These are phyloP conservation scores for Neurospora sp. DNA, from an alignment of 495 filamentous ascomycete genomes.

Conservation along the genomic window DNA sequence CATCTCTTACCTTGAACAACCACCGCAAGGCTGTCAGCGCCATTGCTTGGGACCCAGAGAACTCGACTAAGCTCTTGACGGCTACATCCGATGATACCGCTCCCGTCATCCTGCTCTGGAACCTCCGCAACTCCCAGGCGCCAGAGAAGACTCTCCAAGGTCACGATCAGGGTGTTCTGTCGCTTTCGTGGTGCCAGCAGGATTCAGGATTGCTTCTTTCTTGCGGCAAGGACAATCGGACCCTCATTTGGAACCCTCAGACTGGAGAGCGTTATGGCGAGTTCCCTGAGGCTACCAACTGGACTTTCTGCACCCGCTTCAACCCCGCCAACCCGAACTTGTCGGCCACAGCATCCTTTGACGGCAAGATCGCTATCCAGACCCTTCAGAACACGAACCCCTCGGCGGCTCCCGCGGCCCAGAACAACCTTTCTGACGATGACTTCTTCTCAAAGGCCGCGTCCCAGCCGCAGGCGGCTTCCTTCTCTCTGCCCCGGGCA, in stretches of 20 bases:
- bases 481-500: conserved; percentile 75
- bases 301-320: conserved; percentile 94
- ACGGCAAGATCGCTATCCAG: conserved; percentile 87
- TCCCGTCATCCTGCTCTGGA: conserved; percentile 85
- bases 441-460: conserved; percentile 96
- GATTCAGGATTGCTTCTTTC: conserved; percentile 87
- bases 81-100: conserved; percentile 86
- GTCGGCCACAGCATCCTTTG: conserved; percentile 90
- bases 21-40: conserved; percentile 89
- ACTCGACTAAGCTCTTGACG: conserved; percentile 86
- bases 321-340: conserved; percentile 86
- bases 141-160: conserved; percentile 81
- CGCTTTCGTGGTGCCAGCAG: conserved; percentile 90
- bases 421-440: conserved; percentile 66
- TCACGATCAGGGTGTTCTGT: conserved; percentile 87
- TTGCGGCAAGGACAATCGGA: conserved; percentile 93
- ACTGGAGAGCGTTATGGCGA: conserved; percentile 79
- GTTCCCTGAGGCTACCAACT: conserved; percentile 94
- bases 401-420: conserved; percentile 45
- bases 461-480: conserved; percentile 76
- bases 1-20: conserved; percentile 91
- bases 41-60: conserved; percentile 93
- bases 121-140: conserved; percentile 89
- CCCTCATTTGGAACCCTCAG: conserved; percentile 92
- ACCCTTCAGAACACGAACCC: conserved; percentile 82